Conservation (phyloP, 177 flowering plant species). For the Vitis hybrid region DNA sequence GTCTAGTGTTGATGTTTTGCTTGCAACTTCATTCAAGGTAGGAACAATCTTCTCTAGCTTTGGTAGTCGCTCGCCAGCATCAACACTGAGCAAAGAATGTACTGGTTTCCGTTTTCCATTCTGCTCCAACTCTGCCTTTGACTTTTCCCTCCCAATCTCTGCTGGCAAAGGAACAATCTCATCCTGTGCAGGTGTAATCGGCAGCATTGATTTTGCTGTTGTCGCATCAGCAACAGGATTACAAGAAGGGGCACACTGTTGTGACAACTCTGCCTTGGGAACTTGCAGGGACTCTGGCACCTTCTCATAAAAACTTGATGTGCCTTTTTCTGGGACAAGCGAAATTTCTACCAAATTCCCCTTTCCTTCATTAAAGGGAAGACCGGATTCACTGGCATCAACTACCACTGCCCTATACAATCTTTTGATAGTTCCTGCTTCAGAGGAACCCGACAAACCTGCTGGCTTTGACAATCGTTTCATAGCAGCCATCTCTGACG, state of each 20-base stretch:
- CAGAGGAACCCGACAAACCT: constrained; percentile 41
- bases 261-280: constrained; percentile 14
- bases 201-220: constrained; percentile 15
- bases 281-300: constrained; percentile 17
- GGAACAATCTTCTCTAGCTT: constrained; percentile 24
- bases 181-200: constrained; percentile 19
- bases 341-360: constrained; percentile 58
- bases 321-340: constrained; percentile 48
- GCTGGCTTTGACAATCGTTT: constrained; percentile 54
- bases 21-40: constrained; percentile 18
- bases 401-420: constrained; percentile 59
- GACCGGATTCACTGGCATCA: constrained; percentile 45
- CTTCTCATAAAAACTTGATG: constrained; percentile 28
- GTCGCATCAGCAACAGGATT: constrained; percentile 14
- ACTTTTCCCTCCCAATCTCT: constrained; percentile 17
- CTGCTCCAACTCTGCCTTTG: constrained; percentile 13
- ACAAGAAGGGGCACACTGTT: constrained; percentile 21
- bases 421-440: constrained; percentile 59
- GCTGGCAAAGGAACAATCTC: constrained; percentile 21
- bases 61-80: constrained; percentile 8
- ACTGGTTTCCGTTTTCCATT: constrained; percentile 18
- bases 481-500: constrained; percentile 91
- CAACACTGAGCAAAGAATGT: constrained; percentile 17
- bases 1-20: constrained; percentile 14
- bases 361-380: constrained; percentile 37